A percentile compares a stretch with the other conserved stretches of the same genome.
Conservation (phyloP, 2,329 filamentous ascomycete species). For the Exophiala sideris region DNA sequence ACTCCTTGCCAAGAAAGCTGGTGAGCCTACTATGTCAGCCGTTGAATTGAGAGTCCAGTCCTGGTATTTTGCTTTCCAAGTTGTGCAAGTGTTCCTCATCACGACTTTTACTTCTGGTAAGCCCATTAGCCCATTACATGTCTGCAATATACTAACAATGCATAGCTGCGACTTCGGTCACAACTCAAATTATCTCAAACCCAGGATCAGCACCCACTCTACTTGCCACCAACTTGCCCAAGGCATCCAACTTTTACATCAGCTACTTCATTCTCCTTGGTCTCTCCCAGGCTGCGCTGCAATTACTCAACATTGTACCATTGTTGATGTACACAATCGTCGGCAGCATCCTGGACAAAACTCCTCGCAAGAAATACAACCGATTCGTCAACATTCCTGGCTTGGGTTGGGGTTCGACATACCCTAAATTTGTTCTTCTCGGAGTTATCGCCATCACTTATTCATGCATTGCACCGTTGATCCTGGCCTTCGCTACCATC, state of each 20-base stretch:
- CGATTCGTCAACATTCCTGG: slow-evolving; percentile 70
- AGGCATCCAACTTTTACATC: slow-evolving; percentile 90
- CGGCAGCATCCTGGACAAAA: slow-evolving; percentile 39
- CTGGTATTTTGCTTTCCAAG: slow-evolving; percentile 69
- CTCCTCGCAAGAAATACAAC: slow-evolving; percentile 71
- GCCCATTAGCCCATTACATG: neutral
- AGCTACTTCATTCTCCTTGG: slow-evolving; percentile 94
- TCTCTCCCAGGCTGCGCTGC: slow-evolving; percentile 58
- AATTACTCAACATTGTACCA: slow-evolving; percentile 33
- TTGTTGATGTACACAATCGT: slow-evolving; percentile 23
- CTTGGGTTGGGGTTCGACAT: slow-evolving; percentile 80
- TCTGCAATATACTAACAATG: slow-evolving; percentile 32
- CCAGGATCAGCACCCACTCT: slow-evolving; percentile 63
- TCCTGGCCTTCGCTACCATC: slow-evolving; percentile 75
- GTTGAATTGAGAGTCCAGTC: slow-evolving; percentile 89
- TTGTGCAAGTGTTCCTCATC: slow-evolving; percentile 87
- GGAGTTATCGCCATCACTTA: slow-evolving; percentile 85
- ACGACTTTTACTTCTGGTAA: slow-evolving; percentile 68
- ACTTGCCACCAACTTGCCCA: slow-evolving; percentile 72
- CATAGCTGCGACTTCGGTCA: slow-evolving; percentile 66
- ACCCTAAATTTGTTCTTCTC: slow-evolving; percentile 81
- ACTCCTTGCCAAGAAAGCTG: slow-evolving; percentile 70
- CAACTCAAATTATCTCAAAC: slow-evolving; percentile 61
- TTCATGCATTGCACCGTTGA: slow-evolving; percentile 79
- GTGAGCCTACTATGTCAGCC: slow-evolving; percentile 72